Percentiles rank a stretch among this genome's conserved stretches.
phyloP scores from a whole-genome alignment of 1,139 yeast genomes.

The Zygosaccharomyces pseudobailii region DNA sequence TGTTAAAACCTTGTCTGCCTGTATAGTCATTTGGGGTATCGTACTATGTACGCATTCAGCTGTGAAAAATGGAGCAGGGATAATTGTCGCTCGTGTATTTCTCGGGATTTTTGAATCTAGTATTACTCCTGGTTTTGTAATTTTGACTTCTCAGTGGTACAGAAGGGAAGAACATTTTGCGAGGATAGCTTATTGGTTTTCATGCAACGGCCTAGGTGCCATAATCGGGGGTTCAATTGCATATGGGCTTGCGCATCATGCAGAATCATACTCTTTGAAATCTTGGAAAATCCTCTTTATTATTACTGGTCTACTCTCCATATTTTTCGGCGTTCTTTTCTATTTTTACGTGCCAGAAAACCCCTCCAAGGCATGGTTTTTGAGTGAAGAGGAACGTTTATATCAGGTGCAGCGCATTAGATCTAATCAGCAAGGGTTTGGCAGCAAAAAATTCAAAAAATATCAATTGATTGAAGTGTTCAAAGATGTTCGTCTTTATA shows the following conservation, averaged over 20 bases:
- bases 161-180: constrained; percentile 43
- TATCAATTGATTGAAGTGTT: constrained; percentile 46
- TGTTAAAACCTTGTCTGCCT: no score
- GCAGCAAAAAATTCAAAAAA: constrained; percentile 41
- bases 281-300: constrained; percentile 47
- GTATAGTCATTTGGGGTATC: no score
- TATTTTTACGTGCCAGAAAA: constrained; percentile 44
- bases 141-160: constrained; percentile 41
- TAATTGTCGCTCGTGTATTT: no score
- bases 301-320: constrained; percentile 44
- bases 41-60: no score
- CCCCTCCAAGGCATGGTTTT: constrained; percentile 44
- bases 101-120: no score
- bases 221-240: constrained; percentile 42
- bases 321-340: constrained; percentile 41
- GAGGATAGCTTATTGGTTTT: constrained; percentile 45
- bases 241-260: constrained; percentile 37
- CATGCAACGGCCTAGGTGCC: constrained; percentile 45
- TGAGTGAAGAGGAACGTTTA: constrained; percentile 45
- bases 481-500: constrained; percentile 43
- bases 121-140: no score
- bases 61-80: no score
- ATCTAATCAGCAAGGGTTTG: constrained; percentile 46
- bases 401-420: constrained; percentile 47
- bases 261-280: constrained; percentile 33